Base-by-base conservation (phyloP, 2,329 filamentous ascomycete species). In the Chaetomium globosum region DNA sequence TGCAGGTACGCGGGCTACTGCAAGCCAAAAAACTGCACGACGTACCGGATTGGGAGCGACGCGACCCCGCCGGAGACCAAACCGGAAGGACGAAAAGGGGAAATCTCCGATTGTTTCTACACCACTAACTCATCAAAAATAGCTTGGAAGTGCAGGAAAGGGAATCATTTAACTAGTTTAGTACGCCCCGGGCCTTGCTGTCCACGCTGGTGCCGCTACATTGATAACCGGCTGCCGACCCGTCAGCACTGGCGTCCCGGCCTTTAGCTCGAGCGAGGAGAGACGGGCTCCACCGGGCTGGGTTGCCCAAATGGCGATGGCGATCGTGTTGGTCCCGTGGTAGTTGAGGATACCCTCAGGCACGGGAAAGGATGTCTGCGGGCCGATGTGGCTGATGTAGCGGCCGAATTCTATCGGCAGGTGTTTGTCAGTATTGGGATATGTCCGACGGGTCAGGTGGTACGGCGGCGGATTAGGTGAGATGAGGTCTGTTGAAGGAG, bases 311-410 rank as follows among this genome's bases (percentile, higher is more conserved):
- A 94, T 73, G 28, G 83, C 86, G 4, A 94, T 71, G 0, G 84
- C 89, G 6, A 93, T 71, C 75, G 85, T 90, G 70, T 94, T 94
- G 36, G 80, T 82, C 0, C 90, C 90, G 4, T 81, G 80, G 74
- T 92, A 90, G 73, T 93, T 83, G 59, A 92, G 78, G 26, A 93
- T 81, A 26, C 89, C 89, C 77, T 92, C 85, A 0, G 90, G 90
- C 0, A 93, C 89, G 1, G 89, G 89, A 73, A 88, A 93, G 1
- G 75, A 80, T 0, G 82, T 86, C 77, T 94, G 90, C 1, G 91
- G 91, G 0, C 91, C 91, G n/a, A 93, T 81, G 68, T 92, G 89
- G 72, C 86, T 87, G n/a, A 85, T 75, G 61, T 80, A 81, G 65
- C 79, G 77, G 7, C 81, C 81, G 66, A 87, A 92, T 74, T 93